Evolutionary conservation across 352 stramenopile genomes (phyloP).

Genomic region (Thalassiosira exigua): DNA sequence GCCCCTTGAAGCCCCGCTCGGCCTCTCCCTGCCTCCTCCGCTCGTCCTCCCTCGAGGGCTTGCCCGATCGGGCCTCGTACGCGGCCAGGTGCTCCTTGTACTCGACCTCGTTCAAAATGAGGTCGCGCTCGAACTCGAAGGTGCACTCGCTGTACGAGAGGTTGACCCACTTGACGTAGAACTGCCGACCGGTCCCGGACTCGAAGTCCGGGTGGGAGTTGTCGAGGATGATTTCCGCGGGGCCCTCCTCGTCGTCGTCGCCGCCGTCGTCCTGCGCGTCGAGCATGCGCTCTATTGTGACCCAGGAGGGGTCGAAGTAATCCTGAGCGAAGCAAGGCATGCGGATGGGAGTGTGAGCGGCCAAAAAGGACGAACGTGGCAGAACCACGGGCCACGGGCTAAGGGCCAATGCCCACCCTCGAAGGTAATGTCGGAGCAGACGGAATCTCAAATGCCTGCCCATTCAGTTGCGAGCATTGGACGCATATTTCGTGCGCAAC

Average conservation of each 20-base stretch:
- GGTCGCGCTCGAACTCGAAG: constrained; percentile 85
- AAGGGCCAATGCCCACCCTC: too few relatives aligned
- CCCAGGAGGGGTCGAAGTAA: constrained; percentile 83
- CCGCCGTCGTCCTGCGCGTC: constrained; percentile 60
- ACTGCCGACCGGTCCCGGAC: constrained; percentile 71
- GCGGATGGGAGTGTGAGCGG: too few relatives aligned
- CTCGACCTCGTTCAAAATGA: constrained; percentile 83
- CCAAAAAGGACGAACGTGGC: too few relatives aligned
- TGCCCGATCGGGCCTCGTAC: constrained; percentile 57
- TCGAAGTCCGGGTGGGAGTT: constrained; percentile 73
- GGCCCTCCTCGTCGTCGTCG: constrained; percentile 35
- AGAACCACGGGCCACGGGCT: too few relatives aligned
- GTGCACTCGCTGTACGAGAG: constrained; percentile 81
- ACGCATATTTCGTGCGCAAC: too few relatives aligned
- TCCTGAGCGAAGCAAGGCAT: too few relatives aligned
- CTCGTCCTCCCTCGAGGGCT: constrained; percentile 67
- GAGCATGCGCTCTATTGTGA: constrained; percentile 81
- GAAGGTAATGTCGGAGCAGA: too few relatives aligned
- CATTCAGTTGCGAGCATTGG: too few relatives aligned
- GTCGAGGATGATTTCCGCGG: constrained; percentile 72
- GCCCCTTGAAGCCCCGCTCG: constrained; percentile 49
- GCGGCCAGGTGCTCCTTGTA: constrained; percentile 68
- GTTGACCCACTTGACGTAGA: constrained; percentile 88
- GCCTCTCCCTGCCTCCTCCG: constrained; percentile 22
- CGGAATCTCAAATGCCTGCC: too few relatives aligned